Percentiles rank a stretch among this genome's conserved stretches.
Conservation (phyloP, 345 rosid species). For the Diplotaxis tenuifolia region DNA sequence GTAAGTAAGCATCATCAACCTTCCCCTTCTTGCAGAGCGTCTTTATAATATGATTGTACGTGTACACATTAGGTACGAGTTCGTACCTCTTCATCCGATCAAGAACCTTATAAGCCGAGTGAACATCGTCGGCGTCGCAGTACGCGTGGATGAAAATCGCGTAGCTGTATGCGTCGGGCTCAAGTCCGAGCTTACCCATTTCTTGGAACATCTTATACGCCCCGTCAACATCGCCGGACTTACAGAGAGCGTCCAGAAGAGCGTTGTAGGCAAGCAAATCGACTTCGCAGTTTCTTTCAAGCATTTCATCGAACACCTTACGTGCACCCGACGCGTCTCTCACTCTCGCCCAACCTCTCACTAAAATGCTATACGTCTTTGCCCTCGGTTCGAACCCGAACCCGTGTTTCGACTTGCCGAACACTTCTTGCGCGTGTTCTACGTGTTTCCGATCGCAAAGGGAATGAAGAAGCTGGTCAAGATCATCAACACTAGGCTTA, state of each 20-base stretch:
- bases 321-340: constrained; percentile 51
- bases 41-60: constrained; percentile 72
- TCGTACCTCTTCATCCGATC: constrained; percentile 65
- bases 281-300: constrained; percentile 34
- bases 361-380: constrained; percentile 67
- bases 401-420: constrained; percentile 44
- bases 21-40: constrained; percentile 64
- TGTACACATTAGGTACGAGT: constrained; percentile 70
- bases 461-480: constrained; percentile 59
- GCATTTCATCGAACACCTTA: constrained; percentile 79
- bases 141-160: constrained; percentile 69
- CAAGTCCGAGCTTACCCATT: constrained; percentile 51
- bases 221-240: constrained; percentile 57
- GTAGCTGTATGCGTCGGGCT: constrained; percentile 64
- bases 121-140: constrained; percentile 56
- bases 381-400: constrained; percentile 35
- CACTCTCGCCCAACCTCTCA: constrained; percentile 56
- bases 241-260: constrained; percentile 66
- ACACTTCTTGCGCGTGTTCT: constrained; percentile 53
- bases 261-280: constrained; percentile 73
- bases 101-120: constrained; percentile 67
- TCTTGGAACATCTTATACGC: constrained; percentile 61
- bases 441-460: constrained; percentile 70
- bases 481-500: constrained; percentile 55
- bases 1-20: constrained; percentile 66